A percentile compares a stretch with the other conserved stretches of the same genome.
These are phyloP conservation scores for Acanthamoeba triangularis DNA, from an alignment of 208 protist species.

Conservation along the genomic window DNA sequence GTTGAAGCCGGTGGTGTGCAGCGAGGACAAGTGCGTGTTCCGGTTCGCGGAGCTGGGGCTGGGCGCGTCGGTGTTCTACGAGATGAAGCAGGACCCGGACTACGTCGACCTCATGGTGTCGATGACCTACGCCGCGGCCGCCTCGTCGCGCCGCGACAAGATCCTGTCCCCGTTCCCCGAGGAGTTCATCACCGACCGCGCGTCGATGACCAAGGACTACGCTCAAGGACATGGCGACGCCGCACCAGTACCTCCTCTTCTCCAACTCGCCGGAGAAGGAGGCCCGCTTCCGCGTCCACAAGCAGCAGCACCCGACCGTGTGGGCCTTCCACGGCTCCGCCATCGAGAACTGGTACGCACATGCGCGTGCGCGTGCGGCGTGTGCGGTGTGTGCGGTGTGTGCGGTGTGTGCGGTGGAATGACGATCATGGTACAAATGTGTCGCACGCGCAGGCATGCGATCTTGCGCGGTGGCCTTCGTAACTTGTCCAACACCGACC, in stretches of 20 bases:
- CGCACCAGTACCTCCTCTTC: slow-evolving; percentile 86
- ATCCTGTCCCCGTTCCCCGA: slow-evolving; percentile 82
- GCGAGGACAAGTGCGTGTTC: slow-evolving; percentile 81
- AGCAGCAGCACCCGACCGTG: slow-evolving; percentile 80
- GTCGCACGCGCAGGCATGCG: not conserved
- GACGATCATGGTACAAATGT: not conserved
- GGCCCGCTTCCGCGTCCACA: slow-evolving; percentile 78
- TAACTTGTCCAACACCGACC: slow-evolving; percentile 80
- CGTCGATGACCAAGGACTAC: slow-evolving; percentile 1
- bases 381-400: too few species aligned
- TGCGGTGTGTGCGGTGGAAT: not conserved
- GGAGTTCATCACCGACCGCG: slow-evolving; percentile 8
- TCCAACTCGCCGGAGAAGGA: slow-evolving; percentile 83
- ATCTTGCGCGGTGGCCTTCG: slow-evolving; percentile 81
- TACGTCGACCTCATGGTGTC: slow-evolving; percentile 84
- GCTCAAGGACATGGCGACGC: slow-evolving; percentile 80
- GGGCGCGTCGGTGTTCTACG: slow-evolving; percentile 55
- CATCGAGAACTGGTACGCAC: slow-evolving; percentile 87
- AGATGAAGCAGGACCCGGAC: slow-evolving; percentile 68
- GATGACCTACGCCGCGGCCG: slow-evolving; percentile 75
- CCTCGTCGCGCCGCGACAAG: slow-evolving; percentile 1
- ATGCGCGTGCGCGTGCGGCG: not conserved
- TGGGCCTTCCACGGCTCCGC: slow-evolving; percentile 87
- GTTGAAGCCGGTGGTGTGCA: slow-evolving; percentile 83
- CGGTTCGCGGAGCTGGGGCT: slow-evolving; percentile 82